phyloP scores from a whole-genome alignment of 2,329 filamentous ascomycete species.

The Aquanectria penicillioides region DNA sequence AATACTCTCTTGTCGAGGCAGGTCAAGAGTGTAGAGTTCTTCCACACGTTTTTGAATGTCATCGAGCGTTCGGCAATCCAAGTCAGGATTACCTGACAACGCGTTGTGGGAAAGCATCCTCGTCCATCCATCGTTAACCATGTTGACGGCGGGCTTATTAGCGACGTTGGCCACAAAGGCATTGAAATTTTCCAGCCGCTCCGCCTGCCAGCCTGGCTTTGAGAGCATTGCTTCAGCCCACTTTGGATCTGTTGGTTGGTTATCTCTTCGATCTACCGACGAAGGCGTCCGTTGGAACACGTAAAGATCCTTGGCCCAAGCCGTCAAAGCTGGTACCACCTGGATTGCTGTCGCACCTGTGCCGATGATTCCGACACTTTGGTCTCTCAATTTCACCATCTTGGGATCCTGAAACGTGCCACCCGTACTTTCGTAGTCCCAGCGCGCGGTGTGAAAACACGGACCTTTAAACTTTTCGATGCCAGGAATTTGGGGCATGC shows the following conservation, averaged over 20 bases:
- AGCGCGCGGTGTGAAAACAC: constrained; percentile 10
- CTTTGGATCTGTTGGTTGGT: not conserved
- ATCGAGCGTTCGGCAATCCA: constrained; percentile 6
- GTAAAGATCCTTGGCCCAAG: constrained; percentile 1
- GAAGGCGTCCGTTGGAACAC: constrained; percentile 7
- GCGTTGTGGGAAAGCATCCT: not conserved
- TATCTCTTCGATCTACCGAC: not conserved
- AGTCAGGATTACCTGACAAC: not conserved
- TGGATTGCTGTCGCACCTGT: constrained; percentile 2
- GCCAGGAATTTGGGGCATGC: not conserved
- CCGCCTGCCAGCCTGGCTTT: constrained; percentile 54
- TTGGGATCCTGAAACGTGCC: not conserved
- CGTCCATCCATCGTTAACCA: constrained; percentile 4
- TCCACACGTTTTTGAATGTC: constrained; percentile 29
- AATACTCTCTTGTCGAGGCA: not conserved
- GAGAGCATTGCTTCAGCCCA: not conserved
- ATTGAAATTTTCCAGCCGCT: not conserved
- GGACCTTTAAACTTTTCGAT: not conserved
- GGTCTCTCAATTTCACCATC: not conserved
- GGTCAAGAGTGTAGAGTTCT: not conserved
- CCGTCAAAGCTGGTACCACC: not conserved
- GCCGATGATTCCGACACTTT: constrained; percentile 1
- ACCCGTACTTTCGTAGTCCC: constrained; percentile 12
- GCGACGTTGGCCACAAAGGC: not conserved
- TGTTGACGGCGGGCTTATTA: not conserved